Evolutionary conservation across 2,329 filamentous ascomycete species (phyloP).

Genomic region (Teratosphaeria viscida): DNA sequence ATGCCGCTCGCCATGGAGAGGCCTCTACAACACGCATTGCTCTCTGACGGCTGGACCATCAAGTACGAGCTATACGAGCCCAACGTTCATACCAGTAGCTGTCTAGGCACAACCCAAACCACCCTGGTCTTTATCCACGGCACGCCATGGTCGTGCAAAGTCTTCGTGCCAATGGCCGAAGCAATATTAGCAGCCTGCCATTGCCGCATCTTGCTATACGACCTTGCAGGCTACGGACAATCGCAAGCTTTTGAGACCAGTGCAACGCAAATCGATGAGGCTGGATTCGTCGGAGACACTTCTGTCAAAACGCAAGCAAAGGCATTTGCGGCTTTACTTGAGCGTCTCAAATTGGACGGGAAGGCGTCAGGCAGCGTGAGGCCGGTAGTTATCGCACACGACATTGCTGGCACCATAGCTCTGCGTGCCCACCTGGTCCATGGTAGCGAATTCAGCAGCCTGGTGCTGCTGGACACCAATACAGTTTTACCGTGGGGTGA

Average conservation of each 20-base stretch:
- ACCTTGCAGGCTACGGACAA: constrained; percentile 36
- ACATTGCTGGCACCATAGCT: constrained; percentile 34
- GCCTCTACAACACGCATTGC: background rate
- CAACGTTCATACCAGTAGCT: background rate
- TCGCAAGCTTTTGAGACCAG: constrained; percentile 17
- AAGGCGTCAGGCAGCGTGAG: constrained; percentile 1
- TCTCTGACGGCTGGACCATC: background rate
- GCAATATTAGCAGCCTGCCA: constrained; percentile 27
- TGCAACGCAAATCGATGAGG: constrained; percentile 7
- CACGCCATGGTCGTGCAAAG: constrained; percentile 37
- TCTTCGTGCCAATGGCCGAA: constrained; percentile 30
- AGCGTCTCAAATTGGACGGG: constrained; percentile 20
- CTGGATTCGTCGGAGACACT: constrained; percentile 22
- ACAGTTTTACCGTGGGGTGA: constrained; percentile 34
- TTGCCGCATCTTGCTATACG: constrained; percentile 32
- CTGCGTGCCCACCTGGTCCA: constrained; percentile 32
- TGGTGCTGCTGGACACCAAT: constrained; percentile 37
- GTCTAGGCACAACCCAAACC: background rate
- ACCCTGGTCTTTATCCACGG: constrained; percentile 38
- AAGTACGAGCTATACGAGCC: background rate
- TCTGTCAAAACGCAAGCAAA: constrained; percentile 31
- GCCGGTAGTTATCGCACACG: constrained; percentile 36
- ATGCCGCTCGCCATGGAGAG: background rate
- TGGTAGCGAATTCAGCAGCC: constrained; percentile 26
- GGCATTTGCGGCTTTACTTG: constrained; percentile 30